Evolutionary conservation across 768 basidiomycete genomes (phyloP).

Genomic region (Rubroboletus satanas): DNA sequence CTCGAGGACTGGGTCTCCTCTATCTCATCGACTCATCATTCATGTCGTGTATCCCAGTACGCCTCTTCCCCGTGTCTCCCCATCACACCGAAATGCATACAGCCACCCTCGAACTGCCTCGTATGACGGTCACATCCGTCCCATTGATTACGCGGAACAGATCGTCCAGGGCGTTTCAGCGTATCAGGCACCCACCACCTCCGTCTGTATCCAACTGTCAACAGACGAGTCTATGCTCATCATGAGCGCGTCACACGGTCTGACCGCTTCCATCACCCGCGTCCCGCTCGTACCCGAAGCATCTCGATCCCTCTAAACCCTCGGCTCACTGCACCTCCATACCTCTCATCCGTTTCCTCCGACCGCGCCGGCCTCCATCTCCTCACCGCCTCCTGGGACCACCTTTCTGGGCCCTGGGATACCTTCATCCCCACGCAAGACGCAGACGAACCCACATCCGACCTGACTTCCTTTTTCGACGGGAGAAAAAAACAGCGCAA

Average conservation of each 20-base stretch:
- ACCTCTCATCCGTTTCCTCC: slow-evolving; percentile 61
- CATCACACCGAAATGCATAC: not conserved
- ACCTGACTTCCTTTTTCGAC: slow-evolving; percentile 7
- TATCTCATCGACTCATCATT: too few relatives aligned
- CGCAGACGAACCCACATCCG: slow-evolving; percentile 42
- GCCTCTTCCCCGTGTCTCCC: not conserved
- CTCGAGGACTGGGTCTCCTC: slow-evolving; percentile 86
- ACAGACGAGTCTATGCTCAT: too few relatives aligned
- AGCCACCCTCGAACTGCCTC: slow-evolving; percentile 75
- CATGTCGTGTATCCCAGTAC: slow-evolving; percentile 22
- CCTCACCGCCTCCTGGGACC: slow-evolving; percentile 74
- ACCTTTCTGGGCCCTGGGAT: slow-evolving; percentile 78
- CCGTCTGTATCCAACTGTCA: too few relatives aligned
- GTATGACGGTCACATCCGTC: too few relatives aligned
- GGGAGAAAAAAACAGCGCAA: slow-evolving; percentile 59
- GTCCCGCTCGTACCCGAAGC: slow-evolving; percentile 4
- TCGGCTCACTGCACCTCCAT: slow-evolving; percentile 79
- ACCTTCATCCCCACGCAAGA: slow-evolving; percentile 56
- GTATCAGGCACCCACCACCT: too few relatives aligned
- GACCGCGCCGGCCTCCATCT: slow-evolving; percentile 21
- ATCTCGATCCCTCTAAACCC: not conserved
- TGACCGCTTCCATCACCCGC: slow-evolving; percentile 53
- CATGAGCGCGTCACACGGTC: too few relatives aligned
- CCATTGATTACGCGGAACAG: too few relatives aligned
- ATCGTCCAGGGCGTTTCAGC: too few relatives aligned